Evolutionary conservation across 129 eudicot genomes (phyloP), one percentile per base, ranked within the genome.

Genomic region (Saussurea involucrata): DNA sequence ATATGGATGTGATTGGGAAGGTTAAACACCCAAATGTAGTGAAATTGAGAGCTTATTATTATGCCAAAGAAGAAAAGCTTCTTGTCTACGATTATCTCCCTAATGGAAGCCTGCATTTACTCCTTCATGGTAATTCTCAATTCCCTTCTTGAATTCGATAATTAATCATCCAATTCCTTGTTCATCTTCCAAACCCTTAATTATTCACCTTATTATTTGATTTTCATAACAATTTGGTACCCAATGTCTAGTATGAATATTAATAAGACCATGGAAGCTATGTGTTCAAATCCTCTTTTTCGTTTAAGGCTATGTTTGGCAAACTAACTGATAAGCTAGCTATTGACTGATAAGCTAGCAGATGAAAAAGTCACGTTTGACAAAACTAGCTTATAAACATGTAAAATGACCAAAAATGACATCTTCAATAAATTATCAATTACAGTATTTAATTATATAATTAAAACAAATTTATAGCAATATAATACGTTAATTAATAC

Each of bases 1-100:
- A 95, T 71, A 95, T 95, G 99, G 99, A 91, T 85, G 94, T 95
- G 8, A 92, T 95, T 85, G 99, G 99, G 83, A 95, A 87, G 88
- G 77, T 95, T 31, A 89, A 80, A 68, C 99, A 95, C 74, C 89
- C 78, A 3, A 92, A 95, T 79, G 78, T 95, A 12, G 96, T 92
- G 68, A 91, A 84, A 64, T 85, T 95, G 68, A 89, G 92, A 80
- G 99, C 96, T 81, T 95, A 89, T 34, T 95, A 92, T 73, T 95
- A 88, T 83, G 99, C 99, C 0, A 95, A 88, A 42, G 97, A 95
- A 71, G 99, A 95, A 78, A 95, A 95, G 80, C 79, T 95, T 53
- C 92, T 95, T 71, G 97, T 95, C 9, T 95, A 92, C 77, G 99
- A 95, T 85, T 95, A 89, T 79, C 81, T 95, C 11, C 89, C 99